Evolutionary conservation across 139 green algal species (phyloP), one percentile per base, ranked within the genome.

Genomic region (Yamagishiella unicocca): DNA sequence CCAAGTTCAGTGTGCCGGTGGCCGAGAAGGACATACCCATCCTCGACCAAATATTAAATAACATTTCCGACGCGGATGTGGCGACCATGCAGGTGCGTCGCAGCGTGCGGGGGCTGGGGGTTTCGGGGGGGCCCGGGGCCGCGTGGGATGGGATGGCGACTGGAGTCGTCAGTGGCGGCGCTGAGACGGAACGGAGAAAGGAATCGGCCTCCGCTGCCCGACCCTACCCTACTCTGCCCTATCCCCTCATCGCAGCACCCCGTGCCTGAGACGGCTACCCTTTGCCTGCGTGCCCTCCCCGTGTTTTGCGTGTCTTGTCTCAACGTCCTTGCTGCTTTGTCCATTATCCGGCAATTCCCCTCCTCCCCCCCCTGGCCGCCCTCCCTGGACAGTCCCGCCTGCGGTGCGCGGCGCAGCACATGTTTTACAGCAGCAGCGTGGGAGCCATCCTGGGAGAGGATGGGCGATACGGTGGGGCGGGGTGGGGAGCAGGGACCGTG

Each of bases 391-490:
- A 78, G 70, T 6, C 4, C 14, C 70, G 38, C 31, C 54, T 91
- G 54, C 38, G 24, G 0, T 91, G 87, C 50, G 81, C 81, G 2
- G 87, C 87, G 24, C 87, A 91, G 80, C 87, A 91, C 78, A 68
- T 91, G 54, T 82, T 85, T n/a, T 91, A 80, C 70, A 85, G 70
- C 72, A 81, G 45, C 81, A 91, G 73, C 87, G 73, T 86, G 38
- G 87, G 87, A 1, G 81, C 81, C 21, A 85, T 91, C 46, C 79
- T 86, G 1, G 87, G 87, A 2, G 87, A 91, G 62, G 77, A 82
- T 24, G 87, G 88, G 1, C 42, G 67, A 58, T 92, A 89, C 68
- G 88, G 87, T 91, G 71, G 17, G 17, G 50, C 12, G 12, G 50
- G 50, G 12, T 25, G n/a, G n/a, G n/a, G n/a, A n/a, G n/a, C n/a